Conservation (phyloP, 129 eudicot genomes). For the Artemisia tridentata region DNA sequence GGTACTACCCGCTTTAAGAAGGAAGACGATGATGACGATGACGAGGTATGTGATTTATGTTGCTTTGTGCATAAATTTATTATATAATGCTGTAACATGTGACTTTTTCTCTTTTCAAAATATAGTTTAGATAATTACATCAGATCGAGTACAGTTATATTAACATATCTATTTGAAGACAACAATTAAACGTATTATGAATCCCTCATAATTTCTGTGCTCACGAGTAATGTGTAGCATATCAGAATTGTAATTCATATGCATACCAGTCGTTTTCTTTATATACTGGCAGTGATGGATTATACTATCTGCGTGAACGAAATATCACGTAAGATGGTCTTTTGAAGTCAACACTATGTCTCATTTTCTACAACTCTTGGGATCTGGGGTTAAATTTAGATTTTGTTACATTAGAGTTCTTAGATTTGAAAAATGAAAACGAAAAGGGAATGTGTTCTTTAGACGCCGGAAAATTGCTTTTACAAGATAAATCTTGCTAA, state of each 20-base stretch:
- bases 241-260: too few species aligned
- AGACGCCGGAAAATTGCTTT: neutral
- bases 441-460: neutral
- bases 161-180: neutral
- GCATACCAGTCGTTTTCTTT: too few species aligned
- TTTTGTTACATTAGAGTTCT: neutral
- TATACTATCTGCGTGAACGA: neutral
- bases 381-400: neutral
- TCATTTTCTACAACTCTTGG: too few species aligned
- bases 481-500: neutral
- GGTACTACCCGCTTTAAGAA: slow-evolving; percentile 89
- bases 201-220: too few species aligned
- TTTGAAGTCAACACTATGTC: neutral
- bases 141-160: neutral
- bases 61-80: neutral
- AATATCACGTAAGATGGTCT: neutral
- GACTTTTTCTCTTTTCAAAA: neutral
- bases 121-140: neutral
- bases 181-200: too few species aligned
- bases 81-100: neutral
- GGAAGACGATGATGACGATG: slow-evolving; percentile 66
- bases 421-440: neutral
- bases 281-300: neutral
- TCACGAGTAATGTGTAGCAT: too few species aligned
- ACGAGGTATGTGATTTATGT: slow-evolving; percentile 49